Percentiles rank a stretch among this genome's conserved stretches.
phyloP scores from a whole-genome alignment of 345 rosid genomes.

The Ceriops decandra region DNA sequence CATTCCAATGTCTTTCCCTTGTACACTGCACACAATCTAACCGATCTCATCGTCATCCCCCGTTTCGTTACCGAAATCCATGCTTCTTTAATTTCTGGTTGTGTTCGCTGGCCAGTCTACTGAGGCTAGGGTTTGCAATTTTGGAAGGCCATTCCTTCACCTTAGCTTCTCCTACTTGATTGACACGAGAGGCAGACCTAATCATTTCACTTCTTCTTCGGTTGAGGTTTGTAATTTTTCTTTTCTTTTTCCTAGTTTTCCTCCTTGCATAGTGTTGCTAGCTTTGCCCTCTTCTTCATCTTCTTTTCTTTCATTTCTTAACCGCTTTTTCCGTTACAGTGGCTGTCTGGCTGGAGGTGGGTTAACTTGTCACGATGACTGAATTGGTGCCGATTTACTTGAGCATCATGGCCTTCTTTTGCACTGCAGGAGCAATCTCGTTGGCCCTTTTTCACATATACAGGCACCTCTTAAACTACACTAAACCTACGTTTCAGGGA shows the following conservation, averaged over 20 bases:
- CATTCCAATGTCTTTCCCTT: no score
- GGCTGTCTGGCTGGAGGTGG: not conserved
- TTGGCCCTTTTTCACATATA: conserved; percentile 77
- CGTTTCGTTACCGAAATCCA: no score
- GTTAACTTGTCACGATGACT: conserved; percentile 39
- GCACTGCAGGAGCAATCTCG: conserved; percentile 63
- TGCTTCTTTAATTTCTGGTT: no score
- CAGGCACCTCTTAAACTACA: conserved; percentile 81
- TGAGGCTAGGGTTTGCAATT: conserved; percentile 20
- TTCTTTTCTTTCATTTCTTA: not conserved
- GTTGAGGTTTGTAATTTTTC: no score
- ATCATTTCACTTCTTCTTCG: no score
- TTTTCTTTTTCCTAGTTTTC: no score
- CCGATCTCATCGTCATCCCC: no score
- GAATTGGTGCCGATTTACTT: conserved; percentile 51
- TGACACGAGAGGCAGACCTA: no score
- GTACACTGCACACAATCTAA: no score
- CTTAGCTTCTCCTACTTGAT: not conserved
- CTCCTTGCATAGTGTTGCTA: no score
- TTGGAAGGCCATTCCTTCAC: conserved; percentile 13
- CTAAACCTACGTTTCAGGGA: conserved; percentile 94
- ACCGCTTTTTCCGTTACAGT: no score
- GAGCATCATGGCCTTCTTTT: conserved; percentile 54
- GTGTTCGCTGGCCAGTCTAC: not conserved
- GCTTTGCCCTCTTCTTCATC: not conserved